phyloP scores from a whole-genome alignment of 2,329 filamentous ascomycete genomes.

The Apiospora hydei region DNA sequence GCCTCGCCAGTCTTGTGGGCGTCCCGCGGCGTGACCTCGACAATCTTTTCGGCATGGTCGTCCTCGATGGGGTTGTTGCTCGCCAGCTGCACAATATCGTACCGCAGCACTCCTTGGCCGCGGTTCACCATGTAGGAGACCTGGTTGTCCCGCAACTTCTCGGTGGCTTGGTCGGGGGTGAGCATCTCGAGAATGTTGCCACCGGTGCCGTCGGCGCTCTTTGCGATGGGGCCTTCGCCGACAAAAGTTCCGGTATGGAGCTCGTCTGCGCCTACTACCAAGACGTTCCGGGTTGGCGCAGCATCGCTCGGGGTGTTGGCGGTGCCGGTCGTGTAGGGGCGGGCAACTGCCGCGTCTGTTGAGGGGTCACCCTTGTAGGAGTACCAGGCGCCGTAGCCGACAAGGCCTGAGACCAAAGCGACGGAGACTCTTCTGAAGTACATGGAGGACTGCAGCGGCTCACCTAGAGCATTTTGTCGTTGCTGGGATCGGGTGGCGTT shows the following conservation, averaged over 20 bases:
- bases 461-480: conserved; percentile 48
- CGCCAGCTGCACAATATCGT: conserved; percentile 92
- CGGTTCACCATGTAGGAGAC: conserved; percentile 90
- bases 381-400: conserved; percentile 81
- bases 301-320: conserved; percentile 46
- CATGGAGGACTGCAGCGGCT: conserved; percentile 74
- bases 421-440: conserved; percentile 73
- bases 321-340: conserved; percentile 52
- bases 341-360: conserved; percentile 44
- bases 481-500: conserved; percentile 42
- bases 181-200: conserved; percentile 94
- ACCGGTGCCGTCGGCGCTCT: conserved; percentile 84
- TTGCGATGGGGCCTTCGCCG: conserved; percentile 85
- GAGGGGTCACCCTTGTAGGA: conserved; percentile 62
- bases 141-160: conserved; percentile 87
- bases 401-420: conserved; percentile 73
- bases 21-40: conserved; percentile 77
- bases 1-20: conserved; percentile 50
- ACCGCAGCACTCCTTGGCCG: conserved; percentile 89
- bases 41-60: conserved; percentile 97
- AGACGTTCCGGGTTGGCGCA: conserved; percentile 68
- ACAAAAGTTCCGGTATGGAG: conserved; percentile 88
- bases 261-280: conserved; percentile 90
- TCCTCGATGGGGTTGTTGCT: conserved; percentile 99
- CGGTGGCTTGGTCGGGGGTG: conserved; percentile 90